These are phyloP conservation scores for Ogataea methylovora DNA, from an alignment of 805 yeast genomes.

Conservation along the genomic window DNA sequence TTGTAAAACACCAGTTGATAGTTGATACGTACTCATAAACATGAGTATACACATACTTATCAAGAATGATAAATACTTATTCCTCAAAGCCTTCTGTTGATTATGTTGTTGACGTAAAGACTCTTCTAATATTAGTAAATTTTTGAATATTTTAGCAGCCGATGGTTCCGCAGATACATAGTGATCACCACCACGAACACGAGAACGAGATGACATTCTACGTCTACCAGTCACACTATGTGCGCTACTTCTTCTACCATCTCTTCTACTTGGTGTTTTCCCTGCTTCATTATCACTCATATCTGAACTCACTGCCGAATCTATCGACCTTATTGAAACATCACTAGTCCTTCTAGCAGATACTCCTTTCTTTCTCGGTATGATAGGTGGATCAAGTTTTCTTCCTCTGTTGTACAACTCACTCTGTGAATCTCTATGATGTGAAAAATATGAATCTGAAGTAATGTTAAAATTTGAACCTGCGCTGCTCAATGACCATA, in stretches of 20 bases:
- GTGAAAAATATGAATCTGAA: conserved; percentile 27
- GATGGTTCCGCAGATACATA: conserved; percentile 28
- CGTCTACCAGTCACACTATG: conserved; percentile 4
- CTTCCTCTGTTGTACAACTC: conserved; percentile 13
- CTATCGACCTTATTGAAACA: conserved; percentile 16
- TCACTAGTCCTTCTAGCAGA: conserved; percentile 18
- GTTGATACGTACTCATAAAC: conserved; percentile 27
- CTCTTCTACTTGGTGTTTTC: conserved; percentile 12
- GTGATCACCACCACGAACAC: conserved; percentile 1
- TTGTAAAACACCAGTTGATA: conserved; percentile 10
- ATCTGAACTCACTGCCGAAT: conserved; percentile 5
- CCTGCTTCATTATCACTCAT: conserved; percentile 15
- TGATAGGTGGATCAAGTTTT: conserved; percentile 8
- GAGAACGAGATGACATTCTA: conserved; percentile 2
- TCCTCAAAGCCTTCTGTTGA: conserved; percentile 60
- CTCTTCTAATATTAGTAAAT: conserved; percentile 79
- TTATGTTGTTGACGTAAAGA: conserved; percentile 72
- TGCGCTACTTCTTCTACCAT: background rate
- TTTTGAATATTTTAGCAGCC: conserved; percentile 71
- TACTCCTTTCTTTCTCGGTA: conserved; percentile 3
- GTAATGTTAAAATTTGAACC: conserved; percentile 15
- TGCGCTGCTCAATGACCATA: conserved; percentile 20
- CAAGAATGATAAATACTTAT: conserved; percentile 53
- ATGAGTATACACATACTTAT: conserved; percentile 33
- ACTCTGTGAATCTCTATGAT: conserved; percentile 20